Evolutionary conservation across 805 yeast species (phyloP).

Genomic region (Kodamaea hsintzibuensis): DNA sequence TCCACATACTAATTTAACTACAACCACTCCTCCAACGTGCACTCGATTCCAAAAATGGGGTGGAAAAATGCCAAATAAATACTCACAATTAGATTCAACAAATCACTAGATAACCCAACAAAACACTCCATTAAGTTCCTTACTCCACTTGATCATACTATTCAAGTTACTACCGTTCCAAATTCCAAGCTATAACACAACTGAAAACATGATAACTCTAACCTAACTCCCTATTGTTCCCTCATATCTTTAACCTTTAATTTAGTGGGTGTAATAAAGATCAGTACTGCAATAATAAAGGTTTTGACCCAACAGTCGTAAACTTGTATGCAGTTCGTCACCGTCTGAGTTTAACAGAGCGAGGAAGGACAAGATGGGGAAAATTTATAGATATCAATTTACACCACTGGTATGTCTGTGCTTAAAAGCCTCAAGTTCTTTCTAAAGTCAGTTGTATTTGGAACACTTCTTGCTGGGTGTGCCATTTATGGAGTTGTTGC

Average conservation of each 20-base stretch:
- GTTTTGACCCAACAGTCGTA: background rate
- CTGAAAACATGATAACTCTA: too few relatives aligned
- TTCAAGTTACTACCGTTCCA: background rate
- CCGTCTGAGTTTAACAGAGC: background rate
- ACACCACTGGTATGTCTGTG: constrained; percentile 8
- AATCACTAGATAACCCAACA: background rate
- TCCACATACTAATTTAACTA: too few relatives aligned
- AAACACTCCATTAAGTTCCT: background rate
- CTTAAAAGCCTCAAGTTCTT: constrained; percentile 45
- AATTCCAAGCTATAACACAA: background rate
- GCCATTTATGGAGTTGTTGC: constrained; percentile 78
- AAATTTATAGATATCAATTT: background rate
- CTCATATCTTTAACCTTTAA: too few relatives aligned
- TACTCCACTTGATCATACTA: background rate
- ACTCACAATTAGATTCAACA: background rate
- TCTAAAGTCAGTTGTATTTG: constrained; percentile 55
- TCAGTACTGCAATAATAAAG: background rate
- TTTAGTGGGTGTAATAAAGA: too few relatives aligned
- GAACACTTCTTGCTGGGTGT: constrained; percentile 53
- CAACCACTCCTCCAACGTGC: too few relatives aligned
- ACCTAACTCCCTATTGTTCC: too few relatives aligned
- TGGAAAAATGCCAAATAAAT: background rate
- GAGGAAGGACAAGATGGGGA: background rate
- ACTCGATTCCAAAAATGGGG: background rate
- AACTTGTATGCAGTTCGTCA: background rate